Conservation (phyloP, 495 filamentous ascomycete species). For the Penicillium turbatum region DNA sequence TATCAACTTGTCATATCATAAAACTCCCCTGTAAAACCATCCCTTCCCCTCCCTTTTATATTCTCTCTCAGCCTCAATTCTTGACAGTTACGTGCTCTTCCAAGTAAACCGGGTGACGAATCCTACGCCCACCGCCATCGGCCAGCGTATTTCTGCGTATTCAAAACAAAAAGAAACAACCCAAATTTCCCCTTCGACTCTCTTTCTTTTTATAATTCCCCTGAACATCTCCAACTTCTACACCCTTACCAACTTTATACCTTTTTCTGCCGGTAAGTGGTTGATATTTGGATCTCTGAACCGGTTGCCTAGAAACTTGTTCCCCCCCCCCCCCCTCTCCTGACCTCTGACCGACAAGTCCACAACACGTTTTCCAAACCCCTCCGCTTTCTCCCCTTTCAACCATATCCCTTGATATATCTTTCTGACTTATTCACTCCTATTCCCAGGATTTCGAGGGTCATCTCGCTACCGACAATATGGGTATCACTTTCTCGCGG, state of each 20-base stretch:
- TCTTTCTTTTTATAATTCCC: slow-evolving; percentile 15
- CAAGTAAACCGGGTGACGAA: slow-evolving; percentile 6
- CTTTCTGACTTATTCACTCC: slow-evolving; percentile 10
- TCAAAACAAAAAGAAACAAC: slow-evolving; percentile 22
- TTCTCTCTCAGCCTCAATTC: neutral
- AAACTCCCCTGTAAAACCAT: neutral
- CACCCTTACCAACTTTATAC: slow-evolving; percentile 11
- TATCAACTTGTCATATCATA: neutral
- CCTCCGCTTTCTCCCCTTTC: slow-evolving; percentile 12
- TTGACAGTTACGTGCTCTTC: neutral
- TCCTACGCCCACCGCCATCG: slow-evolving; percentile 19
- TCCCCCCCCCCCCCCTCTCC: slow-evolving; percentile 6
- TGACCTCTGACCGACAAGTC: slow-evolving; percentile 24
- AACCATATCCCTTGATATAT: slow-evolving; percentile 21
- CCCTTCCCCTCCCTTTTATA: neutral
- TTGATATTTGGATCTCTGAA: neutral
- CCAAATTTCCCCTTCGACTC: slow-evolving; percentile 6
- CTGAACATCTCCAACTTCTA: slow-evolving; percentile 3
- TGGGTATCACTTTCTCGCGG: slow-evolving; percentile 93
- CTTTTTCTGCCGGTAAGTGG: slow-evolving; percentile 13
- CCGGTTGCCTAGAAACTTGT: slow-evolving; percentile 4
- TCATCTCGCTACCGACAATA: slow-evolving; percentile 52
- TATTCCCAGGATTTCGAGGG: slow-evolving; percentile 23
- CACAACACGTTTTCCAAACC: slow-evolving; percentile 31
- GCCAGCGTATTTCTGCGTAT: slow-evolving; percentile 23